Evolutionary conservation across 192 early-diverging fungal genomes (phyloP).

Genomic region (Backusella australiensis): DNA sequence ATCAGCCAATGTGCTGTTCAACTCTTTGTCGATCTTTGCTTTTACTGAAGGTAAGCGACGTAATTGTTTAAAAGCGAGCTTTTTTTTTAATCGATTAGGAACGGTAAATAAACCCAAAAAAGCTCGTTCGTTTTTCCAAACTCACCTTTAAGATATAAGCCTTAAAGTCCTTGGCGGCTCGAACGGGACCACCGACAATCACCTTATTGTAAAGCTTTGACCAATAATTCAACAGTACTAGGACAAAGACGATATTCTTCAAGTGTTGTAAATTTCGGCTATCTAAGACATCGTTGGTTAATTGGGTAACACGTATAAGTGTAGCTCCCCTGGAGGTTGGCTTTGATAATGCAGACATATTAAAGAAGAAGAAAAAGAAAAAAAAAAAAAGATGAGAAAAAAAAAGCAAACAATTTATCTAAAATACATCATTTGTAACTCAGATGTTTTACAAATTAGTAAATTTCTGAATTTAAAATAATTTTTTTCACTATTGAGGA

Average conservation of each 20-base stretch:
- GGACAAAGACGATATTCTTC: conserved; percentile 62
- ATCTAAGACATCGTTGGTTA: conserved; percentile 2
- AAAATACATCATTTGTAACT: neutral
- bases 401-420: neutral
- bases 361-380: neutral
- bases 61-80: conserved; percentile 47
- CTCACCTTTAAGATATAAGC: conserved; percentile 45
- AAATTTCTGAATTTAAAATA: neutral
- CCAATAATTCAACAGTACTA: conserved; percentile 53
- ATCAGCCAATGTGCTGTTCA: conserved; percentile 74
- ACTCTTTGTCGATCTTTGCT: conserved; percentile 66
- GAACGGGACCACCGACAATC: conserved; percentile 52
- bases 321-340: neutral
- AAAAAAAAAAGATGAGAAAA: neutral
- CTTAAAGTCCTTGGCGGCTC: conserved; percentile 46
- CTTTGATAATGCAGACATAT: neutral
- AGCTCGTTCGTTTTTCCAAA: neutral
- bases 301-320: neutral
- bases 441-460: neutral
- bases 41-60: conserved; percentile 53
- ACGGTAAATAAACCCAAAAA: neutral
- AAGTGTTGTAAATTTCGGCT: neutral
- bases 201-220: conserved; percentile 45
- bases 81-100: conserved; percentile 13
- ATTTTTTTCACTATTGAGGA: neutral